Evolutionary conservation across 1,284 basidiomycete species (phyloP), one percentile per base, ranked within the genome.

Genomic region (Inonotus hispidus): DNA sequence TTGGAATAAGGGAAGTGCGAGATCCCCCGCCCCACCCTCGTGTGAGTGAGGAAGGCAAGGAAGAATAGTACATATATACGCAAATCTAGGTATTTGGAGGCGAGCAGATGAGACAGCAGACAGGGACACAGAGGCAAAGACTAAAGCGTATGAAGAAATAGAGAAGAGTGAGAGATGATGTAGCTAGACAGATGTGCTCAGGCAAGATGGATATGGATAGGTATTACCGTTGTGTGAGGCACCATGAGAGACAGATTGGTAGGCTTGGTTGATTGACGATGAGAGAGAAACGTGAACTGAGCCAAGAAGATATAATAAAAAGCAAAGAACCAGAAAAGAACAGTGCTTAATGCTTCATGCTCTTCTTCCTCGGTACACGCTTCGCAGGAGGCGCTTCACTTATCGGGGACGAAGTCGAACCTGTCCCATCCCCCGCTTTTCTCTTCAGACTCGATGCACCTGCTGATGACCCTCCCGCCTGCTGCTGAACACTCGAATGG

Each of bases 321-420:
- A n/a, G n/a, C 16, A 43, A 32, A 32, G 4, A 8, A 8, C 32
- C 32, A 8, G 8, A 32, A 32, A n/a, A n/a, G n/a, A n/a, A n/a
- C n/a, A n/a, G n/a, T n/a, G n/a, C 76, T 43, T 72, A 71, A 56
- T 78, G 81, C 66, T 79, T 74, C 62, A 75, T 75, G 59, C 82
- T 58, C 41, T 49, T 29, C 35, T 62, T 62, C 27, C 61, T 45
- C 38, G 58, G 61, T 27, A 35, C 38, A 25, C 61, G 38, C 35
- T 62, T 62, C 13, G 60, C 23, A 23, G 61, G 61, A 14, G 60
- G 55, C 55, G 73, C 75, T 49, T 75, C 72, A 50, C 77, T 77
- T 32, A 79, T 79, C 38, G 85, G 82, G 29, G 84, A 81, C 29
- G 79, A 74, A 39, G 77, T 73, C 5, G 41, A 4, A 43, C 8